Percentiles rank a stretch among this genome's conserved stretches.
Conservation (phyloP, 2,329 filamentous ascomycete species). For the Rugonectria rugulosa region DNA sequence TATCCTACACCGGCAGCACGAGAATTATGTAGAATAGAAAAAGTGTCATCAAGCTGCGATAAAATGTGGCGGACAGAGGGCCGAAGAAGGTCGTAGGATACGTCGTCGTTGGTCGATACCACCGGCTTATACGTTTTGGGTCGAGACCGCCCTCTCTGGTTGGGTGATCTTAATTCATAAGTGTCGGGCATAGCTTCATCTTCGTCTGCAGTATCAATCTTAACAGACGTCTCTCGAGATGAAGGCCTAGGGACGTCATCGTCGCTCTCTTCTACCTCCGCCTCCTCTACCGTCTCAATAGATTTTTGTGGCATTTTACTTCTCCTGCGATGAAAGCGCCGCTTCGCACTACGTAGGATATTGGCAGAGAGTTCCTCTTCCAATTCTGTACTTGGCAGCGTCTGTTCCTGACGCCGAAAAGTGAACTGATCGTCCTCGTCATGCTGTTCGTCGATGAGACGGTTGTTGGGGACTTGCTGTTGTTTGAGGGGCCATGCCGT, state of each 20-base stretch:
- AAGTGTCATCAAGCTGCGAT: constrained; percentile 71
- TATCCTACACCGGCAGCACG: constrained; percentile 58
- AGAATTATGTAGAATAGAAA: constrained; percentile 74
- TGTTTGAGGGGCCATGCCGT: constrained; percentile 83
- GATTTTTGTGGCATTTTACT: constrained; percentile 28
- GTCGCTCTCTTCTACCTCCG: constrained; percentile 14
- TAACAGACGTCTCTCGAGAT: constrained; percentile 30
- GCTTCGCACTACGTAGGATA: constrained; percentile 72
- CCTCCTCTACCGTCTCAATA: constrained; percentile 24
- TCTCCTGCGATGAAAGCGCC: constrained; percentile 58
- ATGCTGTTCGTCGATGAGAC: constrained; percentile 55
- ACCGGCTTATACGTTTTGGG: constrained; percentile 54
- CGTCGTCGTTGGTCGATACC: constrained; percentile 74
- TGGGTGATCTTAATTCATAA: not conserved
- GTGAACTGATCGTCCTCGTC: constrained; percentile 61
- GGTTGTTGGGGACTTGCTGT: constrained; percentile 65
- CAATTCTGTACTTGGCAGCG: constrained; percentile 66
- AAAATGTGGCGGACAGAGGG: constrained; percentile 77
- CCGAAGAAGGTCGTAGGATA: constrained; percentile 68
- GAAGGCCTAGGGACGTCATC: constrained; percentile 11
- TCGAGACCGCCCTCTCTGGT: not conserved
- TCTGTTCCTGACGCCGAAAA: constrained; percentile 52
- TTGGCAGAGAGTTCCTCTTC: constrained; percentile 74
- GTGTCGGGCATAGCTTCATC: constrained; percentile 24
- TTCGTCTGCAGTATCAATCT: constrained; percentile 27